These are phyloP conservation scores for Cercospora sesami DNA, from an alignment of 2,329 filamentous ascomycete genomes.

Conservation along the genomic window DNA sequence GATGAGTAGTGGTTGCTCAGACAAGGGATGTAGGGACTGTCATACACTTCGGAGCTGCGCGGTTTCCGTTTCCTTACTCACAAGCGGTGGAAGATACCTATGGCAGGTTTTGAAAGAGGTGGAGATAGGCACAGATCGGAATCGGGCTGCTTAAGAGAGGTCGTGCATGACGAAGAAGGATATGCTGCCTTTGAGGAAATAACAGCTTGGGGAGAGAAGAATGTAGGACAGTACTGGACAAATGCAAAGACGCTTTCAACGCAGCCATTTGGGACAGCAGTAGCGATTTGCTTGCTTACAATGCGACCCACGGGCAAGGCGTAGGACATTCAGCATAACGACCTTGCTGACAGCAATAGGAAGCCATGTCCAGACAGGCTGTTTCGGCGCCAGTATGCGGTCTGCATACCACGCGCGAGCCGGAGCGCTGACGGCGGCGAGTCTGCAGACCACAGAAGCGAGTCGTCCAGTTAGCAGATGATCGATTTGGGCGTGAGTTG, in stretches of 20 bases:
- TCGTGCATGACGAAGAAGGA: neutral
- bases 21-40: neutral
- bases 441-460: neutral
- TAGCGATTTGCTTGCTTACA: neutral
- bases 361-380: neutral
- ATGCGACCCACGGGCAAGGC: neutral
- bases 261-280: neutral
- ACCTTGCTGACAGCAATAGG: neutral
- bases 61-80: constrained; percentile 2
- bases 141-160: neutral
- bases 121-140: neutral
- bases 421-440: neutral
- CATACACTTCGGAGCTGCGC: constrained; percentile 13
- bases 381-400: neutral
- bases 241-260: neutral
- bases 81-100: neutral
- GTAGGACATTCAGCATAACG: neutral
- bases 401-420: neutral
- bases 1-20: neutral
- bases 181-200: neutral
- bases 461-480: neutral
- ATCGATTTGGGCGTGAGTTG: neutral
- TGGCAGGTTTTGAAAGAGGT: neutral
- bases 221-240: neutral
- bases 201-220: neutral